Evolutionary conservation across 106 monocot genomes (phyloP), one percentile per base, ranked within the genome.

Genomic region (Ottelia alismoides): DNA sequence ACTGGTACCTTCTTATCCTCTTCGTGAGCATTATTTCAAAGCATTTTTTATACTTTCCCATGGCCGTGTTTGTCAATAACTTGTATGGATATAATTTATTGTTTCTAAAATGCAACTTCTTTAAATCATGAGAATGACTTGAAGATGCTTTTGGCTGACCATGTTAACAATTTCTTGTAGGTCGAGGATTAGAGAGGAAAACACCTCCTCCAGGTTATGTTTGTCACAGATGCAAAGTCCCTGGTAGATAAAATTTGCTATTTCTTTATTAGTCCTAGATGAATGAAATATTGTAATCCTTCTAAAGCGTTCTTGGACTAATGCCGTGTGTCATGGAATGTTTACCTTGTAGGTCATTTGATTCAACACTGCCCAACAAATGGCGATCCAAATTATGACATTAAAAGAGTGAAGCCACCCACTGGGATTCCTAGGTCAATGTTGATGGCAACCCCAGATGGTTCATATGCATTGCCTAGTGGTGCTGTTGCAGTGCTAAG

Each of bases 291-390:
- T n/a, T n/a, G n/a, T n/a, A n/a, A n/a, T n/a, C n/a, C n/a, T n/a
- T n/a, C n/a, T n/a, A n/a, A n/a, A n/a, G n/a, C n/a, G n/a, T n/a
- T n/a, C n/a, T n/a, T n/a, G n/a, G n/a, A n/a, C n/a, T n/a, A n/a
- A n/a, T n/a, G n/a, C n/a, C n/a, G n/a, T n/a, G n/a, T n/a, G n/a
- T n/a, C n/a, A n/a, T n/a, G n/a, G n/a, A n/a, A n/a, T n/a, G n/a
- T n/a, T n/a, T n/a, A n/a, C n/a, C 30, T 22, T 65, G 28, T 54
- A 96, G 96, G 96, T 25, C 84, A 85, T 64, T 88, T 85, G 58
- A 96, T 96, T 71, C 94, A 96, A 65, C 88, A 96, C 50, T 81
- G 84, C 52, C 78, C 88, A 2, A 88, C 94, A 47, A 88, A 85
- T 78, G 88, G 84, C 11, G 88, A 88, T 56, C 78, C 88, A 19